Conservation (phyloP, 2,329 filamentous ascomycete genomes). For the Fusarium sp. region DNA sequence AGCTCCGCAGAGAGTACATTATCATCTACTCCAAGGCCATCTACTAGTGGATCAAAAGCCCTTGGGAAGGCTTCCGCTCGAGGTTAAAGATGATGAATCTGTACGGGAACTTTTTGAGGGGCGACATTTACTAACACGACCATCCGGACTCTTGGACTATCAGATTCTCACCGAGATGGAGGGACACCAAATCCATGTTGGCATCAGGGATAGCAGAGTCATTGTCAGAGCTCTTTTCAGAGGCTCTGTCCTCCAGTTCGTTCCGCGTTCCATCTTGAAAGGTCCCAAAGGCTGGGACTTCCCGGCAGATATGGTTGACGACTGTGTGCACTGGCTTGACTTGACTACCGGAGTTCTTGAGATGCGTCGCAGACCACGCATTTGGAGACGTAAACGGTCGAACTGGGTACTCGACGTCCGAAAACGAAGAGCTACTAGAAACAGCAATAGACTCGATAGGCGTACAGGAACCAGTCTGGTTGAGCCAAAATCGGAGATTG, state of each 20-base stretch:
- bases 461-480: constrained; percentile 54
- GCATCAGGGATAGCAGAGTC: constrained; percentile 56
- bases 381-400: constrained; percentile 45
- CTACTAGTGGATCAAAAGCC: constrained; percentile 55
- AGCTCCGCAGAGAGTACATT: constrained; percentile 49
- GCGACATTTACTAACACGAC: constrained; percentile 63
- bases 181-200: constrained; percentile 64
- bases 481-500: constrained; percentile 59
- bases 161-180: constrained; percentile 45
- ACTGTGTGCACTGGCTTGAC: constrained; percentile 73
- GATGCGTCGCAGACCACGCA: constrained; percentile 59
- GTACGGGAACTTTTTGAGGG: constrained; percentile 67
- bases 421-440: constrained; percentile 33
- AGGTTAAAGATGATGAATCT: constrained; percentile 59
- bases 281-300: constrained; percentile 58
- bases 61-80: constrained; percentile 62
- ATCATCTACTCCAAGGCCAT: constrained; percentile 52
- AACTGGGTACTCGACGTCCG: constrained; percentile 55
- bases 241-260: constrained; percentile 49
- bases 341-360: constrained; percentile 59
- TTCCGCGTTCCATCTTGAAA: constrained; percentile 53
- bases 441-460: background rate
- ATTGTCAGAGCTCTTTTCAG: constrained; percentile 59
- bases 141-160: constrained; percentile 69
- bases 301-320: constrained; percentile 62